Percentiles rank a stretch among this genome's conserved stretches.
Conservation (phyloP, 225 moss, liverwort and hornwort species). For the Sphagnum contortum region DNA sequence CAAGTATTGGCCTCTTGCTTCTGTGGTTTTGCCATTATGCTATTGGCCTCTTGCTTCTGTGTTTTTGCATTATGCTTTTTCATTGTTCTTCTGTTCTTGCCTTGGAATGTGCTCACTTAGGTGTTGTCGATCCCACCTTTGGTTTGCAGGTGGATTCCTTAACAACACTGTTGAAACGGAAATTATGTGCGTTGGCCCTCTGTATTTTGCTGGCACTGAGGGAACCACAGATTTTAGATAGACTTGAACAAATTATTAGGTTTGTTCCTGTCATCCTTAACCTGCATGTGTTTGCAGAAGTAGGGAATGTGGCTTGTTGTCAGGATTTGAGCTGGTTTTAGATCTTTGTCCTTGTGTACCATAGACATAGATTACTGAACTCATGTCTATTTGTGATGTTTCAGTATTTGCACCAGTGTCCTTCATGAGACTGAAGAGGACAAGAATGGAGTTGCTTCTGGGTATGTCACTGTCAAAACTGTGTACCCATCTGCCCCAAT, state of each 20-base stretch:
- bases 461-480: constrained; percentile 27
- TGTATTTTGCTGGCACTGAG: constrained; percentile 85
- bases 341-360: too few relatives aligned
- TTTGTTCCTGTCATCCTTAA: constrained; percentile 11
- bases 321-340: background rate
- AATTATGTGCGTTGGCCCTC: constrained; percentile 90
- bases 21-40: too few relatives aligned
- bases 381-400: constrained; percentile 5
- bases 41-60: too few relatives aligned
- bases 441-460: constrained; percentile 57
- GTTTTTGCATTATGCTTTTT: too few relatives aligned
- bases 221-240: constrained; percentile 90
- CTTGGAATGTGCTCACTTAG: too few relatives aligned
- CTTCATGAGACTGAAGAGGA: constrained; percentile 93
- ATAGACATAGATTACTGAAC: background rate
- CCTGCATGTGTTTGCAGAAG: background rate
- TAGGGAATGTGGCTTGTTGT: background rate
- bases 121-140: too few relatives aligned
- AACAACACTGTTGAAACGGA: constrained; percentile 87
- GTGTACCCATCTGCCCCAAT: too few relatives aligned
- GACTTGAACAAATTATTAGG: constrained; percentile 98
- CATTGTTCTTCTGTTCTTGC: too few relatives aligned
- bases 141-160: constrained; percentile 76
- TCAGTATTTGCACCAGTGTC: constrained; percentile 96
- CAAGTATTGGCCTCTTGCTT: too few relatives aligned